Evolutionary conservation across 257 asterid species (phyloP).

Genomic region (Anisodus tanguticus): DNA sequence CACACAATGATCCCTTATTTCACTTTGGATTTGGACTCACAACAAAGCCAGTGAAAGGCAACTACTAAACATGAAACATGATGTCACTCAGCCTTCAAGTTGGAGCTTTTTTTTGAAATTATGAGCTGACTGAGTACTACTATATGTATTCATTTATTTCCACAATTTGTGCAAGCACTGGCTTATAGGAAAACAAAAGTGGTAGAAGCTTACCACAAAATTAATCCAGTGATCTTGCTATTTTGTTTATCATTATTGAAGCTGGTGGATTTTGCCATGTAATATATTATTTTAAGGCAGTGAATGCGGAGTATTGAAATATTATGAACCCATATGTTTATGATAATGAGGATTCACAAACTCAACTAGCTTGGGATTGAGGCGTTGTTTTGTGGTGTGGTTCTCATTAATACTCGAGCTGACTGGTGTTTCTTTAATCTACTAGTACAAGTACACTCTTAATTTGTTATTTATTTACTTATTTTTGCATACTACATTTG

Average conservation of each 20-base stretch:
- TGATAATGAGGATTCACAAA: not conserved
- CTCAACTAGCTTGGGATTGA: no score
- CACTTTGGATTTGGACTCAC: constrained; percentile 72
- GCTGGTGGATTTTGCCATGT: constrained; percentile 20
- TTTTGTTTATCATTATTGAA: not conserved
- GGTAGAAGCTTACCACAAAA: not conserved
- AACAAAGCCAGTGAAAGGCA: constrained; percentile 42
- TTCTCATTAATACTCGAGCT: no score
- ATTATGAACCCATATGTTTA: not conserved
- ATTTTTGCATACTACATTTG: no score
- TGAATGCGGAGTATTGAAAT: not conserved
- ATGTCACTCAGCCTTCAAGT: not conserved
- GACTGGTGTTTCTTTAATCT: no score
- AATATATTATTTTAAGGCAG: not conserved
- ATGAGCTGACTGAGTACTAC: not conserved
- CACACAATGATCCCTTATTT: constrained; percentile 74
- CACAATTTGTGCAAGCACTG: not conserved
- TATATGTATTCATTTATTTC: not conserved
- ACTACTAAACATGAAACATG: constrained; percentile 22
- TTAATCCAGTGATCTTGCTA: not conserved
- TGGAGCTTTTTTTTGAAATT: not conserved
- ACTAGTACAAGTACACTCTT: no score
- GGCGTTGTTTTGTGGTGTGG: no score
- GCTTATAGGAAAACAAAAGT: not conserved
- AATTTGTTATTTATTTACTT: no score